Evolutionary conservation across 2,329 filamentous ascomycete species (phyloP).

Genomic region (Penicillium palitans): DNA sequence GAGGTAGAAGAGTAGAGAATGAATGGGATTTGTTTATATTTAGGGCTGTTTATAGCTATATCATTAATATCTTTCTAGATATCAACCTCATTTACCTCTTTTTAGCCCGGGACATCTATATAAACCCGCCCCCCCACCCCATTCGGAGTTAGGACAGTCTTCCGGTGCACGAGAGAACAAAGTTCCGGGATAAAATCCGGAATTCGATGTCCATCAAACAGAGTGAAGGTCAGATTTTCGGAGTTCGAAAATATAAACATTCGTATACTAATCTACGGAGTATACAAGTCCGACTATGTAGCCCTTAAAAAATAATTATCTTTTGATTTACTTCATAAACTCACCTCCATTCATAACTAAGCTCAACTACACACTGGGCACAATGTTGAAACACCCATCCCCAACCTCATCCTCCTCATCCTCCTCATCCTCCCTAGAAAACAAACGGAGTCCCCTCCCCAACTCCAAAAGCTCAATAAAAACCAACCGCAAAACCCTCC

Average conservation of each 20-base stretch:
- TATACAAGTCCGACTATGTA: background rate
- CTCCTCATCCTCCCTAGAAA: background rate
- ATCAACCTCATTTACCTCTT: background rate
- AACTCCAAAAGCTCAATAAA: background rate
- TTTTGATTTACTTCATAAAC: background rate
- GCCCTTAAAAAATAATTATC: background rate
- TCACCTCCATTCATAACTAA: background rate
- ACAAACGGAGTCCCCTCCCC: background rate
- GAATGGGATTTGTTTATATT: background rate
- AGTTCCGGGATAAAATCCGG: too few species aligned
- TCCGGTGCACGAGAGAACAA: too few species aligned
- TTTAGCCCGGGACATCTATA: too few species aligned
- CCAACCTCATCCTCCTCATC: background rate
- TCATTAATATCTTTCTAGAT: background rate
- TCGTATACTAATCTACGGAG: background rate
- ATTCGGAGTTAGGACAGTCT: too few species aligned
- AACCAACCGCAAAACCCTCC: background rate
- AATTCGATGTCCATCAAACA: background rate
- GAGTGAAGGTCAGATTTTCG: background rate
- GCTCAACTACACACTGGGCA: background rate
- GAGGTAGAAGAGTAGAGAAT: background rate
- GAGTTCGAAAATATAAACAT: background rate
- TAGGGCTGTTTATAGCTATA: background rate
- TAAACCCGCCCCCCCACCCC: too few species aligned
- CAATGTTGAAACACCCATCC: background rate